Evolutionary conservation across 2,329 filamentous ascomycete species (phyloP), one percentile per base, ranked within the genome.

Genomic region (Talaromyces sp.): DNA sequence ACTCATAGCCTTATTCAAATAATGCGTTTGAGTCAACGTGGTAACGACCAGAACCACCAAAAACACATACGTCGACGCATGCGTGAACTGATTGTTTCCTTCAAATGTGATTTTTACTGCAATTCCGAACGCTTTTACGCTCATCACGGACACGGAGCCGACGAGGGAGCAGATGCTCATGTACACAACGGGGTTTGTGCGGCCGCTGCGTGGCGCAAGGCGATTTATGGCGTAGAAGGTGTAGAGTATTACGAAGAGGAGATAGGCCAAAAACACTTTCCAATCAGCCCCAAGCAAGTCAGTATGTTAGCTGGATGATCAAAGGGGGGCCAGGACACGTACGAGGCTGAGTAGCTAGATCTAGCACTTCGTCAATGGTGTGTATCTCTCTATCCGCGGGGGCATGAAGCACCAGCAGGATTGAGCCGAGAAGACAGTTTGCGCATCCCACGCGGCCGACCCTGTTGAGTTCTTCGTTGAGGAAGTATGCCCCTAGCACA

Each of bases 1-100:
- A 21, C 62, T 63, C 62, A 63, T 63, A 21, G 62, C 62, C 58
- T 63, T 63, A 44, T 63, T 63, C 57, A 63, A 50, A 46, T 63
- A 63, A 48, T 63, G 62, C n/a, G 62, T 63, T 42, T 63, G 62
- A 12, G 62, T 60, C 52, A 63, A 46, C 12, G 62, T 63, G 23
- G 62, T 63, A 12, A 63, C 33, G 8, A 63, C 57, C 18, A 63
- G n/a, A 6, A 55, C 62, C 35, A 63, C 35, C 18, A 63, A 48
- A 60, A 63, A 63, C 12, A 63, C 57, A 58, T 63, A 63, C 11
- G 62, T 63, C 46, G 62, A 63, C 12, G 57, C 39, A 57, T 60
- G 46, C 40, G 57, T 56, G 35, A 63, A 63, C 33, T 63, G 62
- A 46, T 63, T 63, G 21, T 60, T 35, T 5, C 62, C 62, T 4